Conservation (phyloP, 2,329 filamentous ascomycete species). For the Aspergillus transmontanensis region DNA sequence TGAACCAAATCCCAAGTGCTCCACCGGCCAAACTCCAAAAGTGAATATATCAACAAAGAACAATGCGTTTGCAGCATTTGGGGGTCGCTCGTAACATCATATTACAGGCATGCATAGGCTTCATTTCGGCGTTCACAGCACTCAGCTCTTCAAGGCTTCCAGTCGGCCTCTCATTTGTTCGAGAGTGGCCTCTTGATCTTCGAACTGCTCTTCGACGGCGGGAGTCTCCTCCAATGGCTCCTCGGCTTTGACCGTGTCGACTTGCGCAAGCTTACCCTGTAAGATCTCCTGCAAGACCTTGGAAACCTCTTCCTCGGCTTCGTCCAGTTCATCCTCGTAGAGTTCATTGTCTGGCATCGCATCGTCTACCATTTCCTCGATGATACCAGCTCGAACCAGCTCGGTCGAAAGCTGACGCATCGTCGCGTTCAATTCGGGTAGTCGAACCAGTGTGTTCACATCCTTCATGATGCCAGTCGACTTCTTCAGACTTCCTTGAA, state of each 20-base stretch:
- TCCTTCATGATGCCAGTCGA: constrained; percentile 96
- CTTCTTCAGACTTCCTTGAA: constrained; percentile 85
- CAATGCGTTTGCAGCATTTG: neutral
- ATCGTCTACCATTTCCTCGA: constrained; percentile 96
- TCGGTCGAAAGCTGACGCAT: constrained; percentile 88
- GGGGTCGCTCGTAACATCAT: constrained; percentile 4
- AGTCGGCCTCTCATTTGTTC: constrained; percentile 91
- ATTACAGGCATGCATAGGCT: neutral
- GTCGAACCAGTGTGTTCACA: constrained; percentile 79
- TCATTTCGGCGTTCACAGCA: neutral
- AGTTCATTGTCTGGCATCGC: constrained; percentile 73
- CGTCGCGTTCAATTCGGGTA: constrained; percentile 84
- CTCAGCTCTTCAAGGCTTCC: constrained; percentile 85
- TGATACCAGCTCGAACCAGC: constrained; percentile 91
- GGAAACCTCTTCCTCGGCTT: constrained; percentile 84
- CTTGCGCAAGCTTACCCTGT: constrained; percentile 75
- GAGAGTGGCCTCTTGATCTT: constrained; percentile 86
- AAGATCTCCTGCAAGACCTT: constrained; percentile 90
- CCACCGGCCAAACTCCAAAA: constrained; percentile 20
- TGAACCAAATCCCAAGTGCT: constrained; percentile 12
- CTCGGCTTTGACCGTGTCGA: constrained; percentile 59
- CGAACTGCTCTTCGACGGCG: constrained; percentile 69
- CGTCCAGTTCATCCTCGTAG: constrained; percentile 70
- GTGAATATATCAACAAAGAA: constrained; percentile 7
- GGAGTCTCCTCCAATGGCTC: constrained; percentile 55